Evolutionary conservation across 2,329 filamentous ascomycete genomes (phyloP), one percentile per base, ranked within the genome.

Genomic region (Colletotrichum sp.): DNA sequence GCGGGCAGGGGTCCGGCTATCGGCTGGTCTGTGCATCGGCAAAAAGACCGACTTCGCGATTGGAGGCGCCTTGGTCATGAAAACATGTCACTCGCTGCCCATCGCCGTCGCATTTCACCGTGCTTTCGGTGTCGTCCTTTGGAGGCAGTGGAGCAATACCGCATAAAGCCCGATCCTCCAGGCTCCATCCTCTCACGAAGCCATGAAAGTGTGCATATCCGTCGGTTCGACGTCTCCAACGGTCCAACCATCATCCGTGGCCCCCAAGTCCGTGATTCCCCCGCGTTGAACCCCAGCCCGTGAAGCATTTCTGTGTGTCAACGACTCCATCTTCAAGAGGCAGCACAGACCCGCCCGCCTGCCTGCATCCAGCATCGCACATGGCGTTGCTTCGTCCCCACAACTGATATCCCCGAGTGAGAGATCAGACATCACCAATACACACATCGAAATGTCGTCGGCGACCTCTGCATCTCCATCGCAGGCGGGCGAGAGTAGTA

Each of bases 291-390:
- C 12, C 64, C 63, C 73, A 34, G 57, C 14, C 30, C n/a, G 43
- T 24, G 7, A 55, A 26, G 39, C 24, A 32, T 68, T 75, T 75
- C 73, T 26, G 28, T 72, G 34, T 75, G 73, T 72, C 63, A 75
- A 48, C 14, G 64, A 61, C 55, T 68, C 73, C 73, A 72, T 72
- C 10, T 32, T 34, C 52, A 63, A 57, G 32, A 68, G 72, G 43
- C 43, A 21, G 43, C 61, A 34, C 34, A 63, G 43, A 36, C 36
- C 43, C 24, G 30, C 28, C 36, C 13, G 24, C 32, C n/a, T n/a
- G 28, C 32, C 52, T 36, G 28, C 34, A 24, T 14, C 34, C 14
- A 21, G 12, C 32, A 68, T 43, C 12, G 30, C 72, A 28, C 70
- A 63, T 73, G 64, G 69, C 63, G 32, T 34, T 26, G n/a, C 55